Percentiles rank a stretch among this genome's conserved stretches.
phyloP scores from a whole-genome alignment of 2,329 filamentous ascomycete species.

The Arthrobotrys iridis region DNA sequence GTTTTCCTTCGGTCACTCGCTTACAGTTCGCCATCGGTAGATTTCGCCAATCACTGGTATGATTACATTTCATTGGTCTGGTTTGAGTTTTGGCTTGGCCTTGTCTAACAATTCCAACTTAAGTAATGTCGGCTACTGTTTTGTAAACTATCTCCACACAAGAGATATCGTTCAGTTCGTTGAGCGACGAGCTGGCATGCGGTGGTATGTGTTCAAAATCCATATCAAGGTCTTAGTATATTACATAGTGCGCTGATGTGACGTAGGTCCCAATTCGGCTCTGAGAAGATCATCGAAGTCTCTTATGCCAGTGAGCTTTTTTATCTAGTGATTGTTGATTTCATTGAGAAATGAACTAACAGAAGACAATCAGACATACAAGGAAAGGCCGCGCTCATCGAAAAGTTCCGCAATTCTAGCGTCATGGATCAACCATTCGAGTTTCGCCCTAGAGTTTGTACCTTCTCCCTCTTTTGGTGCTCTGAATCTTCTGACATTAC shows the following conservation, averaged over 20 bases:
- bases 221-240: neutral
- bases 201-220: neutral
- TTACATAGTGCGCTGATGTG: constrained; percentile 20
- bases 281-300: constrained; percentile 85
- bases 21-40: neutral
- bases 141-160: constrained; percentile 82
- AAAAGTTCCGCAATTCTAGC: constrained; percentile 96
- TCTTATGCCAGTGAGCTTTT: constrained; percentile 88
- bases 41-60: constrained; percentile 42
- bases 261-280: constrained; percentile 79
- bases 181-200: constrained; percentile 5
- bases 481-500: neutral
- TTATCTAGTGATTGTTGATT: neutral
- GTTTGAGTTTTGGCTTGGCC: neutral
- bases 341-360: neutral
- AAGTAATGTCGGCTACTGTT: constrained; percentile 88
- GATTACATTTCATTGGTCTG: neutral
- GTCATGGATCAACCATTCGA: constrained; percentile 88
- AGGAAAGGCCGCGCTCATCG: constrained; percentile 86
- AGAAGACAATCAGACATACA: constrained; percentile 75
- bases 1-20: neutral
- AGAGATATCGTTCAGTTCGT: constrained; percentile 31
- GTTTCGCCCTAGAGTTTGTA: constrained; percentile 81
- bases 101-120: constrained; percentile 58
- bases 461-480: neutral